Evolutionary conservation across 2,329 filamentous ascomycete species (phyloP), one percentile per base, ranked within the genome.

Genomic region (Calonectria hawksworthii): DNA sequence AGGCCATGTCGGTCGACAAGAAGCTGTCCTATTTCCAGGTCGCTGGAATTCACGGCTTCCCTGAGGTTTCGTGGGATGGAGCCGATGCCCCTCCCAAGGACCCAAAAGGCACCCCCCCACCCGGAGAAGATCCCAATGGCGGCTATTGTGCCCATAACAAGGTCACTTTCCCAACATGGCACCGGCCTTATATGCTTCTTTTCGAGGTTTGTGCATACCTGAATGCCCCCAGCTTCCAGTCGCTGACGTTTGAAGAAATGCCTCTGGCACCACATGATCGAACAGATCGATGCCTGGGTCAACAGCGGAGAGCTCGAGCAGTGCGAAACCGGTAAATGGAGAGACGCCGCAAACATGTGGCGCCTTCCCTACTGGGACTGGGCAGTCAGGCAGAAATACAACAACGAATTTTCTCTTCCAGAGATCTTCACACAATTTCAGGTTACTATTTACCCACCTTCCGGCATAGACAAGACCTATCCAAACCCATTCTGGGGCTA

Each of bases 361-460:
- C 78, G 83, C 1, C 74, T 83, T 8, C 83, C 83, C 0, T 85
- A 84, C 70, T 85, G 82, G 75, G 85, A 86, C 75, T 85, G 84
- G 84, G 84, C 78, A 2, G 77, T 74, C 13, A 79, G 73, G 34
- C 76, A 77, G 28, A 30, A 11, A 4, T 77, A 76, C 41, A 74
- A 41, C 13, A 23, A 73, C 0, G 36, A 70, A 18, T 68, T 26
- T 66, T 44, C 65, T 16, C 63, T 71, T 1, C 75, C 76, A 0
- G 3, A n/a, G 13, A 10, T 47, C 14, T 47, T 47, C 3, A 47
- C 36, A 3, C 1, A 18, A 3, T 54, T 66, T 9, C 32, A 21
- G 0, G 26, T 28, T 9, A 10, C 4, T 1, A 16, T 47, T 23
- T n/a, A 34, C 10, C 51, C 66, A 2, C 66, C 66, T 1, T 59